phyloP scores from a whole-genome alignment of 2,329 filamentous ascomycete species.

The Periconia digitata region DNA sequence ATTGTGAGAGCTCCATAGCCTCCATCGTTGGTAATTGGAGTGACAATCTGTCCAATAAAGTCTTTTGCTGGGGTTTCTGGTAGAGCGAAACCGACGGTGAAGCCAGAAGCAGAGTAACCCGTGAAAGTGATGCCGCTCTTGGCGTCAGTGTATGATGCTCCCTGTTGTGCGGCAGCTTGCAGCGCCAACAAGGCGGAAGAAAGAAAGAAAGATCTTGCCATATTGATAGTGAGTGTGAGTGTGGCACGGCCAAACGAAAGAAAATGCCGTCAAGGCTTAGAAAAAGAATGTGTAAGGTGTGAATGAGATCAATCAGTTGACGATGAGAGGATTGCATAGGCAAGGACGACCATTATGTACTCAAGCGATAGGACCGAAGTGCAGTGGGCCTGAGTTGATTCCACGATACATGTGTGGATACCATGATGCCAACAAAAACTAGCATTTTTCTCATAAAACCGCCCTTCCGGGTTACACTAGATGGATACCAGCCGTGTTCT shows the following conservation, averaged over 20 bases:
- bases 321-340: not conserved
- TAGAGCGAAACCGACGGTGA: constrained; percentile 54
- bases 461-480: not conserved
- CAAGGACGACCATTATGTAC: not conserved
- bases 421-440: not conserved
- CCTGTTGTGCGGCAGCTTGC: constrained; percentile 27
- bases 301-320: not conserved
- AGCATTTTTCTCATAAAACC: not conserved
- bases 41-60: constrained; percentile 56
- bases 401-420: not conserved
- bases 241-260: constrained; percentile 30
- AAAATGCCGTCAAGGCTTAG: constrained; percentile 37
- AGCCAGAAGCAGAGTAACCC: constrained; percentile 43
- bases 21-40: constrained; percentile 46
- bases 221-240: constrained; percentile 24
- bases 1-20: constrained; percentile 57
- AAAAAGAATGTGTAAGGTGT: constrained; percentile 15
- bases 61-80: constrained; percentile 53
- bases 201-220: constrained; percentile 32
- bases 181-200: constrained; percentile 28
- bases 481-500: not conserved
- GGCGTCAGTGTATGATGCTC: constrained; percentile 30
- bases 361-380: not conserved
- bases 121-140: constrained; percentile 39
- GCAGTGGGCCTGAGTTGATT: not conserved